Percentiles rank a stretch among this genome's conserved stretches.
Conservation (phyloP, 1,139 yeast species). For the Yamadazyma sp. region DNA sequence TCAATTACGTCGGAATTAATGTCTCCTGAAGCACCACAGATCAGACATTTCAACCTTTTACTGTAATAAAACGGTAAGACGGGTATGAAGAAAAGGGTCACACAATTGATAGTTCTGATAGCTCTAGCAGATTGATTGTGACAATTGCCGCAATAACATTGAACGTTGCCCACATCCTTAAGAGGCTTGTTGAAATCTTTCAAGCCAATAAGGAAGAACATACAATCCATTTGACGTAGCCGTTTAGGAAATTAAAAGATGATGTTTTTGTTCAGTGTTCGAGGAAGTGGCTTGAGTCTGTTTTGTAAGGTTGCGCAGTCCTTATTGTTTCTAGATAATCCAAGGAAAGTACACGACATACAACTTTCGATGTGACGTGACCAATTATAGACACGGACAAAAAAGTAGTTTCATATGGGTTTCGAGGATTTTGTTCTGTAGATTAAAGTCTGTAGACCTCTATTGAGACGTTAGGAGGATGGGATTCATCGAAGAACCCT, state of each 20-base stretch:
- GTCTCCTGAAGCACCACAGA: slow-evolving; percentile 46
- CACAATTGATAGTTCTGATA: slow-evolving; percentile 39
- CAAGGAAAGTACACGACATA: slow-evolving; percentile 1
- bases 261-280: not conserved
- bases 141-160: slow-evolving; percentile 41
- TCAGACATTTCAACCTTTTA: slow-evolving; percentile 41
- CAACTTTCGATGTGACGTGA: not conserved
- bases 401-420: too few species aligned
- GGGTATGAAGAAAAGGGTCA: slow-evolving; percentile 48
- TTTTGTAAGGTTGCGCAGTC: slow-evolving; percentile 1
- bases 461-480: too few species aligned
- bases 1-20: slow-evolving; percentile 29
- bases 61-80: slow-evolving; percentile 42
- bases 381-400: too few species aligned
- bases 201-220: slow-evolving; percentile 33
- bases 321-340: not conserved
- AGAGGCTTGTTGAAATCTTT: slow-evolving; percentile 32
- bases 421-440: too few species aligned
- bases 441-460: too few species aligned
- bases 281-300: not conserved
- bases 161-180: slow-evolving; percentile 26
- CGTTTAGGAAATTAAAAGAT: not conserved
- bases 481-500: too few species aligned
- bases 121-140: slow-evolving; percentile 49
- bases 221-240: slow-evolving; percentile 23